phyloP scores from a whole-genome alignment of 2,329 filamentous ascomycete species.

The Verticillium nubilum region DNA sequence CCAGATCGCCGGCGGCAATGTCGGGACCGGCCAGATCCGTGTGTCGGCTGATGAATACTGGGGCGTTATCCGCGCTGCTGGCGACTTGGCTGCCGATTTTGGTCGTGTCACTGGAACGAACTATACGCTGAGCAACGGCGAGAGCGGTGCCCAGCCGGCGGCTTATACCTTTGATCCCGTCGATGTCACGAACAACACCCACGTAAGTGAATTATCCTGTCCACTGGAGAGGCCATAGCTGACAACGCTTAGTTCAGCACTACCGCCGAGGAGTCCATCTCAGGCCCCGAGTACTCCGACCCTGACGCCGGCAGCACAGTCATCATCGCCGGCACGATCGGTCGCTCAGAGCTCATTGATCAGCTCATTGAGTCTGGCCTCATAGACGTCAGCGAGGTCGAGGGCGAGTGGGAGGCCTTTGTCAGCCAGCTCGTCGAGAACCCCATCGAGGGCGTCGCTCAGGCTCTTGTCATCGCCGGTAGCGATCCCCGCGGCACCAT shows the following conservation, averaged over 20 bases:
- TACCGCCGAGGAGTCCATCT: slow-evolving; percentile 33
- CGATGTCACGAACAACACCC: slow-evolving; percentile 40
- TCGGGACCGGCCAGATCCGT: slow-evolving; percentile 41
- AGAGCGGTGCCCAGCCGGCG: slow-evolving; percentile 26
- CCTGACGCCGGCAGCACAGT: slow-evolving; percentile 40
- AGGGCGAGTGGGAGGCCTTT: slow-evolving; percentile 67
- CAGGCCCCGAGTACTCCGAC: slow-evolving; percentile 37
- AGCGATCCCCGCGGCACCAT: slow-evolving; percentile 62
- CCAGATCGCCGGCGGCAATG: slow-evolving; percentile 30
- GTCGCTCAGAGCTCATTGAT: slow-evolving; percentile 58
- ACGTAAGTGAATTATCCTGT: slow-evolving; percentile 24
- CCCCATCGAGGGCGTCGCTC: slow-evolving; percentile 49
- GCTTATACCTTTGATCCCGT: slow-evolving; percentile 37
- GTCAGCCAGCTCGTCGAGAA: slow-evolving; percentile 51
- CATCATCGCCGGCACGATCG: slow-evolving; percentile 65
- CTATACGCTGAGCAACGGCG: slow-evolving; percentile 50
- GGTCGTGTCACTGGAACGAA: slow-evolving; percentile 64
- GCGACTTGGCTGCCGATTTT: slow-evolving; percentile 64
- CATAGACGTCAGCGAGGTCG: slow-evolving; percentile 50
- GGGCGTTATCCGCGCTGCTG: slow-evolving; percentile 62
- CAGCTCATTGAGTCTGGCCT: slow-evolving; percentile 47
- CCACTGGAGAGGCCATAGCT: not conserved
- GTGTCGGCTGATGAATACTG: slow-evolving; percentile 58
- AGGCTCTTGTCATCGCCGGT: slow-evolving; percentile 62
- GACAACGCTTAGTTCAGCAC: slow-evolving; percentile 32